Conservation (phyloP, 2,329 filamentous ascomycete genomes). For the Septoria petroselini region DNA sequence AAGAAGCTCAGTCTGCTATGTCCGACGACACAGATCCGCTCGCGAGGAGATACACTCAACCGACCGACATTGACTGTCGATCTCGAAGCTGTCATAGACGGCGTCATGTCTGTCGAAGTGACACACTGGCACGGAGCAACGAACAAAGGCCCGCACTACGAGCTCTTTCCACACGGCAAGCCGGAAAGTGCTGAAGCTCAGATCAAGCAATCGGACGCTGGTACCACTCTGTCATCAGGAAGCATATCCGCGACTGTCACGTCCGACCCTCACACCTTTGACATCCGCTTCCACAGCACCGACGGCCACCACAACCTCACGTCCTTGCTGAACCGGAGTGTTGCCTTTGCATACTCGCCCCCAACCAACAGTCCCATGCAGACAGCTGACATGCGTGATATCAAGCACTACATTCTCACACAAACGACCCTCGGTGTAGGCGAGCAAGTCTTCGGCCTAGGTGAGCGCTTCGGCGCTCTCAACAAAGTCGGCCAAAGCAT, state of each 20-base stretch:
- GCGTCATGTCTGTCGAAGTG: conserved; percentile 45
- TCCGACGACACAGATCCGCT: conserved; percentile 55
- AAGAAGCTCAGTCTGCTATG: conserved; percentile 56
- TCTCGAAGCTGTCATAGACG: conserved; percentile 56
- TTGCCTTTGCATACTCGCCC: conserved; percentile 58
- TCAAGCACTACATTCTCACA: conserved; percentile 47
- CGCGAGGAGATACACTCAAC: conserved; percentile 49
- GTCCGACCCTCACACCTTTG: conserved; percentile 51
- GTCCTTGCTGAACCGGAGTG: conserved; percentile 54
- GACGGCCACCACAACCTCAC: conserved; percentile 53
- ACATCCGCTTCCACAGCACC: conserved; percentile 55
- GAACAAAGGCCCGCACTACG: conserved; percentile 44
- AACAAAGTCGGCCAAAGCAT: conserved; percentile 72
- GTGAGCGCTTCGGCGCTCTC: conserved; percentile 72
- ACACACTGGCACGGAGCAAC: too few relatives aligned
- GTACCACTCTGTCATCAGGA: conserved; percentile 53
- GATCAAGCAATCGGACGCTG: conserved; percentile 32
- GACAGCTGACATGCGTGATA: conserved; percentile 50
- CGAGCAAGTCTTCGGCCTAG: conserved; percentile 70
- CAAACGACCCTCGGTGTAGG: conserved; percentile 49
- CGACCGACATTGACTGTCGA: neutral
- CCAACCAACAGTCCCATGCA: conserved; percentile 53
- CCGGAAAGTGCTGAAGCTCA: conserved; percentile 32
- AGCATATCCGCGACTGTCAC: conserved; percentile 53
- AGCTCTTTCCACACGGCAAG: conserved; percentile 54